Percentiles rank a stretch among this genome's conserved stretches.
Evolutionary conservation across 768 basidiomycete genomes (phyloP).

Genomic region (Termitomyces sp.): DNA sequence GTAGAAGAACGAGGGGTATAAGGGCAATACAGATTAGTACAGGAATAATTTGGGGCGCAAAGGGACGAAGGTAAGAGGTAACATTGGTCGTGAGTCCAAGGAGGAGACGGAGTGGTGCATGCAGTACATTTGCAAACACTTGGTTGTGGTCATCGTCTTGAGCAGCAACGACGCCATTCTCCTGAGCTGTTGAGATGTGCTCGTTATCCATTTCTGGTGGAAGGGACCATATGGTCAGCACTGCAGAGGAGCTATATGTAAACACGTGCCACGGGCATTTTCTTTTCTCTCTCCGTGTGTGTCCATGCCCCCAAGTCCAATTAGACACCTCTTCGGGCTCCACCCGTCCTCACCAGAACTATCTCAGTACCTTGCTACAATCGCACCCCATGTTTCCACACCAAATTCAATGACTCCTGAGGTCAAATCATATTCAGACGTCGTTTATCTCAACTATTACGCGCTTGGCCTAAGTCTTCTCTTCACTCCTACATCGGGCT

Average conservation of each 20-base stretch:
- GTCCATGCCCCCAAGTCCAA: neutral
- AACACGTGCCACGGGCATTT: slow-evolving; percentile 1
- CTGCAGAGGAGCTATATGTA: neutral
- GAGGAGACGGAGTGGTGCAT: slow-evolving; percentile 9
- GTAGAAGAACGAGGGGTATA: slow-evolving; percentile 56
- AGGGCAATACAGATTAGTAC: slow-evolving; percentile 56
- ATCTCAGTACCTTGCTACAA: slow-evolving; percentile 35
- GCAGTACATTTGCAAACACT: slow-evolving; percentile 8
- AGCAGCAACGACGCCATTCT: neutral
- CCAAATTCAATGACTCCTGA: slow-evolving; percentile 40
- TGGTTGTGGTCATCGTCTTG: slow-evolving; percentile 8
- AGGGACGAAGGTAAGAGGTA: slow-evolving; percentile 41
- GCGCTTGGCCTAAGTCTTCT: slow-evolving; percentile 78
- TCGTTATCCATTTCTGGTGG: slow-evolving; percentile 14
- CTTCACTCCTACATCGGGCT: slow-evolving; percentile 64
- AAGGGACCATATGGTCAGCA: slow-evolving; percentile 3
- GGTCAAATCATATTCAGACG: slow-evolving; percentile 78
- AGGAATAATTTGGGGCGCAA: slow-evolving; percentile 64
- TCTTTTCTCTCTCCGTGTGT: neutral
- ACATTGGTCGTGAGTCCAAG: slow-evolving; percentile 16
- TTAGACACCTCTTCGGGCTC: slow-evolving; percentile 45
- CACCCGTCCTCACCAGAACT: slow-evolving; percentile 46
- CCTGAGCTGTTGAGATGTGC: slow-evolving; percentile 15
- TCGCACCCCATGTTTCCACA: slow-evolving; percentile 25
- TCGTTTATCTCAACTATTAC: slow-evolving; percentile 84